Conservation (phyloP, 2,329 filamentous ascomycete species). For the Dothiorella sarmentorum region DNA sequence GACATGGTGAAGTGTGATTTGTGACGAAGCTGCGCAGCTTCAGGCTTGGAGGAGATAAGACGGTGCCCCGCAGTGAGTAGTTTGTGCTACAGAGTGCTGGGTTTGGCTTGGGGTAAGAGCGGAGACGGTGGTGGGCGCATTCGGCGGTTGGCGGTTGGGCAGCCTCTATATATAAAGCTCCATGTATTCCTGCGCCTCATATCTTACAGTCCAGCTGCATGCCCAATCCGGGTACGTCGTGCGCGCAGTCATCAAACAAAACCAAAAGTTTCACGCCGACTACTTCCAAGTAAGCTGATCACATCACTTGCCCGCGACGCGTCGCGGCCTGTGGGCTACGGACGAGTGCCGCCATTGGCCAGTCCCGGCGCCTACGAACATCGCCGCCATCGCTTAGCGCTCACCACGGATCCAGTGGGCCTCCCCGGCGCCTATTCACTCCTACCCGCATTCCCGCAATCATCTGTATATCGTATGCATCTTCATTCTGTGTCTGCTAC, state of each 20-base stretch:
- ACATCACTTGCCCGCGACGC: not conserved
- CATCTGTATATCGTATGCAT: not conserved
- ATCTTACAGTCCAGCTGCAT: not conserved
- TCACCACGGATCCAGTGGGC: not conserved
- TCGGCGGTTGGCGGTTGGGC: slow-evolving; percentile 8
- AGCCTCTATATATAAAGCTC: slow-evolving; percentile 11
- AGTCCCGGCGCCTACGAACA: slow-evolving; percentile 2
- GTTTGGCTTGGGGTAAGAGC: not conserved
- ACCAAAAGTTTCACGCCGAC: not conserved
- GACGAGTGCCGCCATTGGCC: not conserved
- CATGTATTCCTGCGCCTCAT: not conserved
- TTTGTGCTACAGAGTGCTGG: not conserved
- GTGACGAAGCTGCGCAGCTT: not conserved
- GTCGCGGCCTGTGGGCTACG: slow-evolving; percentile 6
- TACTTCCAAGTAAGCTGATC: slow-evolving; percentile 10
- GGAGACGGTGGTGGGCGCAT: slow-evolving; percentile 1
- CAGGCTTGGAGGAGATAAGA: not conserved
- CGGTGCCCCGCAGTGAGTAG: not conserved
- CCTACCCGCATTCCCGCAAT: not conserved
- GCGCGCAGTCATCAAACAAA: not conserved
- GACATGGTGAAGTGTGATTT: slow-evolving; percentile 3
- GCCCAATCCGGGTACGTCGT: not conserved
- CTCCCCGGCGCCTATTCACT: not conserved
- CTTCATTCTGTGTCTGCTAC: slow-evolving; percentile 8
- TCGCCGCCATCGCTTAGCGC: slow-evolving; percentile 5